Base-by-base conservation (phyloP, 352 stramenopile genomes). In the Pythium insidiosum region DNA sequence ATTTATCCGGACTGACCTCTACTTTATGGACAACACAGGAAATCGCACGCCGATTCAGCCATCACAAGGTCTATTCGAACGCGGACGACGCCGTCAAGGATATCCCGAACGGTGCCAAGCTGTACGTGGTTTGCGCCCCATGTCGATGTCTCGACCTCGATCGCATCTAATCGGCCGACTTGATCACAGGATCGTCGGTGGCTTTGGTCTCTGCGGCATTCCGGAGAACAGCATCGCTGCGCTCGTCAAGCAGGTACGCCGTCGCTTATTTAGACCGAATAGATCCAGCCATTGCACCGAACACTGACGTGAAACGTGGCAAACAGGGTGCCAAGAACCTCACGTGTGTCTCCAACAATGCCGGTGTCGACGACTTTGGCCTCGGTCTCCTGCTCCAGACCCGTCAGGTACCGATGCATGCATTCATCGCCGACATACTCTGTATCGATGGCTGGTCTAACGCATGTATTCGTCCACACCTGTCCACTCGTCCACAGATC, bases 311-410 rank as follows among this genome's bases (percentile, higher is more conserved):
- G n/a, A n/a, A n/a, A 10, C 49, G 7, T 4, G 33, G 39, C 5
- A 4, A 36, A 30, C 51, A 89, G 61, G 88, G 88, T 13, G 59
- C 81, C 5, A 90, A 87, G 33, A 72, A 91, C 35, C 63, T 97
- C 37, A 95, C 78, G 11, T 92, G 79, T 54, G 84, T 97, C 16
- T 96, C 84, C 15, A 97, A 97, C 60, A 97, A 97, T 53, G 88
- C 87, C 19, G 94, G 95, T 30, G 85, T 97, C 9, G 95, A 98
- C 58, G 79, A 93, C 47, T 96, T 96, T 66, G 94, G 92, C 7
- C 66, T 98, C 22, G 94, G 95, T 18, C 63, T 94, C 43, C 61
- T 98, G 19, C 69, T 98, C 15, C 86, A 97, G 63, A 88, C 84
- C 5, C 75, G 84, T 16, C 95, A 98, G 62, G 73, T 86, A 49